These are phyloP conservation scores for Lobosporangium transversale DNA, from an alignment of 192 early-diverging fungal species.

Conservation along the genomic window DNA sequence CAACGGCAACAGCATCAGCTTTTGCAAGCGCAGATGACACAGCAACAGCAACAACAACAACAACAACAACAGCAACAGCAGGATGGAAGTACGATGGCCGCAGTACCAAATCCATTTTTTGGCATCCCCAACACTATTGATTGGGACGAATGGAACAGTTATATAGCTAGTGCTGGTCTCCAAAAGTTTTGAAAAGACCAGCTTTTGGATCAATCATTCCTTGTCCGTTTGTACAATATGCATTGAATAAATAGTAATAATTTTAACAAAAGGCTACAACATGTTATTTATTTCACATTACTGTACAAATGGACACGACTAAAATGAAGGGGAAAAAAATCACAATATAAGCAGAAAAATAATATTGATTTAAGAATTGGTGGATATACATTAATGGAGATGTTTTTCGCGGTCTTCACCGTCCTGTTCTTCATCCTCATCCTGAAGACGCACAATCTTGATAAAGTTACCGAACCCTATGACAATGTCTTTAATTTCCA, in stretches of 20 bases:
- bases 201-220: too few species aligned
- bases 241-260: not conserved
- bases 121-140: slow-evolving; percentile 49
- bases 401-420: too few species aligned
- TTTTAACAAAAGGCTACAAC: too few species aligned
- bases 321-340: too few species aligned
- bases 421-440: slow-evolving; percentile 25
- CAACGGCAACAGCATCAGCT: not conserved
- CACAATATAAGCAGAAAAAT: too few species aligned
- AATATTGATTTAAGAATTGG: too few species aligned
- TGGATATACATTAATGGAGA: too few species aligned
- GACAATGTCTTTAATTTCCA: slow-evolving; percentile 27
- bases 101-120: slow-evolving; percentile 49
- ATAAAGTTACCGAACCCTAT: slow-evolving; percentile 50
- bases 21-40: too few species aligned
- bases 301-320: too few species aligned
- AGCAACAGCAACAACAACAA: not conserved
- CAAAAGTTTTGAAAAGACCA: slow-evolving; percentile 28
- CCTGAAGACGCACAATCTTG: slow-evolving; percentile 36
- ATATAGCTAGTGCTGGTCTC: slow-evolving; percentile 39
- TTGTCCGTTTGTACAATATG: not conserved
- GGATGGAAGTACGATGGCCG: slow-evolving; percentile 6
- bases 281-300: too few species aligned
- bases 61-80: slow-evolving; percentile 1
- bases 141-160: slow-evolving; percentile 52